Percentiles rank a stretch among this genome's conserved stretches.
Evolutionary conservation across 805 yeast species (phyloP).

Genomic region (Lipomyces sp.): DNA sequence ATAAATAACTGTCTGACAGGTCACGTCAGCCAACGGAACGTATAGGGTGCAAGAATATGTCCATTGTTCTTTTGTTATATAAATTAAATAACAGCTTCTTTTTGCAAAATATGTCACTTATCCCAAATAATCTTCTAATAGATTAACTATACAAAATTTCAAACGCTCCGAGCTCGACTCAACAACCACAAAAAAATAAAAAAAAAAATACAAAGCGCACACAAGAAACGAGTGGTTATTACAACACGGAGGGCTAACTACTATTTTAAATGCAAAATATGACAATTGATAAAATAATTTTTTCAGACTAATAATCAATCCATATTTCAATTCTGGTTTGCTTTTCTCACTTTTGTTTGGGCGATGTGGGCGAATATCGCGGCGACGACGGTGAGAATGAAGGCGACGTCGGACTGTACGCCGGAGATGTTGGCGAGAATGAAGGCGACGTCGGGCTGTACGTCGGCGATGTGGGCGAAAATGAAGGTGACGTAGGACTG

Average conservation of each 20-base stretch:
- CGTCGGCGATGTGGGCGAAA: conserved; percentile 83
- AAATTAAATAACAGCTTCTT: too few relatives aligned
- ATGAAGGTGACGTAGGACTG: conserved; percentile 73
- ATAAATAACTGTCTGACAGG: too few relatives aligned
- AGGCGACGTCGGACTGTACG: conserved; percentile 75
- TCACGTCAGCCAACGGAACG: too few relatives aligned
- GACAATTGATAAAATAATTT: neutral
- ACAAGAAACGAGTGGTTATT: too few relatives aligned
- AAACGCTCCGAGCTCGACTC: too few relatives aligned
- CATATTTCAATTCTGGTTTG: neutral
- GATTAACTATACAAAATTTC: too few relatives aligned
- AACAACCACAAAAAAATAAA: too few relatives aligned
- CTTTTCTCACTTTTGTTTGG: conserved; percentile 45
- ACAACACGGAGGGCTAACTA: neutral
- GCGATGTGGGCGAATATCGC: conserved; percentile 64
- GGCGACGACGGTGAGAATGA: conserved; percentile 75
- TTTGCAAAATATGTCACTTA: too few relatives aligned
- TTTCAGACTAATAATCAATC: neutral
- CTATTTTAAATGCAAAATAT: neutral
- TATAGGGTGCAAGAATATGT: too few relatives aligned
- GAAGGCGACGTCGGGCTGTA: conserved; percentile 80
- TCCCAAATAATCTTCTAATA: too few relatives aligned
- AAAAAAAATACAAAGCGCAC: too few relatives aligned
- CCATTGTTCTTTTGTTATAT: too few relatives aligned
- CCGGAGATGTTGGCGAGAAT: conserved; percentile 67